Evolutionary conservation across 2,329 filamentous ascomycete species (phyloP).

Genomic region (Peltaster fructicola): DNA sequence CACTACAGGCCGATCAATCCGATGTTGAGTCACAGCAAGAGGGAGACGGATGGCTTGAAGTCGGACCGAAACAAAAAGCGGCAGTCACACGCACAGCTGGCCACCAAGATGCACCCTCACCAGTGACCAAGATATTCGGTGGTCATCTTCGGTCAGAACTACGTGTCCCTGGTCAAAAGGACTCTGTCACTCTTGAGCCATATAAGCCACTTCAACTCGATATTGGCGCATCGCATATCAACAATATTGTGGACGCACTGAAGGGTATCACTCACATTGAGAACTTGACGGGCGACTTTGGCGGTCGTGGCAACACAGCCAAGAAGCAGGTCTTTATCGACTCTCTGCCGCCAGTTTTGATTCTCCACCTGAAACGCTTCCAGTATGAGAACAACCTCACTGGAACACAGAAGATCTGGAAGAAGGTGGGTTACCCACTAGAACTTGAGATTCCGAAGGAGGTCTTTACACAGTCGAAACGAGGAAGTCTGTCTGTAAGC

Average conservation of each 20-base stretch:
- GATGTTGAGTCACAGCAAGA: constrained; percentile 19
- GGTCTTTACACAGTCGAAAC: constrained; percentile 61
- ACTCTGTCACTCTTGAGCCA: constrained; percentile 80
- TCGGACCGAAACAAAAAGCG: constrained; percentile 78
- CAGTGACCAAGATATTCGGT: constrained; percentile 86
- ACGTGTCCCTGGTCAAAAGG: constrained; percentile 67
- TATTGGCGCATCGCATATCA: constrained; percentile 70
- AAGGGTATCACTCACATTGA: constrained; percentile 72
- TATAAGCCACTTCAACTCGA: constrained; percentile 92
- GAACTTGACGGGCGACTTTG: constrained; percentile 68
- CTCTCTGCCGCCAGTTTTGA: constrained; percentile 73
- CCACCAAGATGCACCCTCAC: constrained; percentile 34
- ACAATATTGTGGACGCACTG: constrained; percentile 82
- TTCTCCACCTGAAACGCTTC: constrained; percentile 92
- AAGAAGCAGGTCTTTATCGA: constrained; percentile 95
- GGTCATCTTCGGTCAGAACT: constrained; percentile 82
- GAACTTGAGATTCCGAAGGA: constrained; percentile 89
- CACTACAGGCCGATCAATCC: constrained; percentile 15
- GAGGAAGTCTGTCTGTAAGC: constrained; percentile 45
- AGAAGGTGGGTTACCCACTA: constrained; percentile 87
- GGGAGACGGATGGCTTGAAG: constrained; percentile 68
- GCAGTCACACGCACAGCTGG: constrained; percentile 77
- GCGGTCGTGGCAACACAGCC: constrained; percentile 57
- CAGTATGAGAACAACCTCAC: constrained; percentile 68
- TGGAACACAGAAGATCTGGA: constrained; percentile 95